Percentiles rank a stretch among this genome's conserved stretches.
Evolutionary conservation across 192 early-diverging fungal species (phyloP).

Genomic region (Rhizoclosmatium globosum): DNA sequence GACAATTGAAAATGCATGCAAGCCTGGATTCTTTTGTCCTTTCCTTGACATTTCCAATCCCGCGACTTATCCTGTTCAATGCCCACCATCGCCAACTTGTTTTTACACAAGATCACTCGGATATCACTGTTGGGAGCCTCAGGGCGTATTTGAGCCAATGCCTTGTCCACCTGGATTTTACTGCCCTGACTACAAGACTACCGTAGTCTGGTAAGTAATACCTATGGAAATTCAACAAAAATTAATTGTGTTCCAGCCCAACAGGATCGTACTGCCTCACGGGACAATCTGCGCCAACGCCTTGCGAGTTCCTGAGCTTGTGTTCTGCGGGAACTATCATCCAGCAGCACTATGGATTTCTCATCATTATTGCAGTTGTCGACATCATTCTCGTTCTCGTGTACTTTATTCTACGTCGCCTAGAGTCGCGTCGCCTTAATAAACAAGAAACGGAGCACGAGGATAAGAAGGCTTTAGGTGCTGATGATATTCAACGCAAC

Average conservation of each 20-base stretch:
- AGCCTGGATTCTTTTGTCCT: constrained; percentile 39
- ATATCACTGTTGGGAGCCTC: not conserved
- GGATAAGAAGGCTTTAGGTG: not conserved
- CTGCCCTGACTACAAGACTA: constrained; percentile 44
- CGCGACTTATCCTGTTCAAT: constrained; percentile 33
- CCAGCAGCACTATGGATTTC: constrained; percentile 31
- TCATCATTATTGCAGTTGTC: constrained; percentile 24
- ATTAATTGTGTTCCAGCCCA: constrained; percentile 32
- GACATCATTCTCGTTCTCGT: constrained; percentile 38
- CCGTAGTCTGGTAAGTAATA: constrained; percentile 27
- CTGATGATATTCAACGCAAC: constrained; percentile 2
- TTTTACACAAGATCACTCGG: constrained; percentile 10
- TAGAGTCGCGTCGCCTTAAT: constrained; percentile 3
- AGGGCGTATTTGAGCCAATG: constrained; percentile 47
- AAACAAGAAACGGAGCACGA: not conserved
- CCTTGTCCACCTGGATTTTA: constrained; percentile 47
- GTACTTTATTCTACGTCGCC: constrained; percentile 28
- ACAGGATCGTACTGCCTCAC: constrained; percentile 56
- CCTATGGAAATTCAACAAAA: not conserved
- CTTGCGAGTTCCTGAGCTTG: constrained; percentile 43
- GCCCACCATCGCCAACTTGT: constrained; percentile 30
- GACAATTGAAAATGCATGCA: constrained; percentile 13
- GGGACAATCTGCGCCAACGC: constrained; percentile 21
- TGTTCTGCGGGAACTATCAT: constrained; percentile 43
- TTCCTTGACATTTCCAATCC: constrained; percentile 23